phyloP scores from a whole-genome alignment of 2,329 filamentous ascomycete genomes.

The Fonsecaea monophora region DNA sequence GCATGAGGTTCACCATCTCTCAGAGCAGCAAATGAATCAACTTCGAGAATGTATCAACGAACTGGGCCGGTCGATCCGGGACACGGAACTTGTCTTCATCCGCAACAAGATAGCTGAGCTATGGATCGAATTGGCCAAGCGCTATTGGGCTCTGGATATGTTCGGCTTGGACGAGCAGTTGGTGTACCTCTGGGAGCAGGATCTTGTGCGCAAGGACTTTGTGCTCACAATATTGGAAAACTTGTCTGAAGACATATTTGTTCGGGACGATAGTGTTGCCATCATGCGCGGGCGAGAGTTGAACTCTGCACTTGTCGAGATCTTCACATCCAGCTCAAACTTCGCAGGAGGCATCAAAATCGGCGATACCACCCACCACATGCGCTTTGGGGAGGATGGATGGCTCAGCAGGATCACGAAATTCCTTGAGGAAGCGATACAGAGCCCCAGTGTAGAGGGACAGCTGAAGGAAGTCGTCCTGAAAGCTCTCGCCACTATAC shows the following conservation, averaged over 20 bases:
- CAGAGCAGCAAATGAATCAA: conserved; percentile 68
- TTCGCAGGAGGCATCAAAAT: conserved; percentile 76
- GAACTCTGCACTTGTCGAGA: conserved; percentile 89
- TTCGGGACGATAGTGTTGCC: conserved; percentile 84
- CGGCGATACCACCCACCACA: conserved; percentile 70
- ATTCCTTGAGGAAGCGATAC: conserved; percentile 76
- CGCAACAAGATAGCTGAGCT: conserved; percentile 93
- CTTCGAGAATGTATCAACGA: conserved; percentile 79
- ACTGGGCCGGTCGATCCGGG: conserved; percentile 74
- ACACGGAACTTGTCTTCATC: conserved; percentile 78
- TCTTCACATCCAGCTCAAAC: conserved; percentile 81
- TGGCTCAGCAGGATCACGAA: conserved; percentile 82
- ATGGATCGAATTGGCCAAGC: conserved; percentile 94
- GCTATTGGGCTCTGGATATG: conserved; percentile 92
- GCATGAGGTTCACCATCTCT: conserved; percentile 80
- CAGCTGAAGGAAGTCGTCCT: conserved; percentile 70
- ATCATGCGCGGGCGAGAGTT: conserved; percentile 81
- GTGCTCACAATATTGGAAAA: conserved; percentile 89
- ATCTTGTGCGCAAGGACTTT: conserved; percentile 76
- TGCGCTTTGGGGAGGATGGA: conserved; percentile 80
- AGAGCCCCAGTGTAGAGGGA: conserved; percentile 66
- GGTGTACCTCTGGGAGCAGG: conserved; percentile 75
- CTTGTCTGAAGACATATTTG: conserved; percentile 92
- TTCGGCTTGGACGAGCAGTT: conserved; percentile 89
- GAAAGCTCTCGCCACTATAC: conserved; percentile 77